Base-by-base conservation (phyloP, 2,329 filamentous ascomycete genomes). In the Emericellopsis cladophorae region DNA sequence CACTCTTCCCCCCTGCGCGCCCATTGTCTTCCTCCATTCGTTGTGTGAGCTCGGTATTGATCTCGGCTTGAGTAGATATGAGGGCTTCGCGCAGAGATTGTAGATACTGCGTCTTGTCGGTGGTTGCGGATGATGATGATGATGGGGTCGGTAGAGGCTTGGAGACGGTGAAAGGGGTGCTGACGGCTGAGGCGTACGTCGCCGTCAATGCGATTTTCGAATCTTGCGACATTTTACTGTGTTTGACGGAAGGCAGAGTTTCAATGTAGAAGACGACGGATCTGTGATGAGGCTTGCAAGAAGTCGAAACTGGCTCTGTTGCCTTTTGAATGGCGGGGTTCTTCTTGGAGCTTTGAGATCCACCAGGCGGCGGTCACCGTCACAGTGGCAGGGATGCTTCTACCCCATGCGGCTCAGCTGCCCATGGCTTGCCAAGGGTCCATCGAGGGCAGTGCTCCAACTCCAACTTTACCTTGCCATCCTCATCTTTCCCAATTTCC, bases 21-120 rank as follows among this genome's bases (percentile, higher is more conserved):
- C 60, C 62, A 54, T 80, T 82, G 54, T 88, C 83, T 45, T 82
- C 70, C 31, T 81, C 81, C 84, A 89, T 89, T 43, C 79, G 76
- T 40, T 66, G 56, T 5, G 84, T 89, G 44, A 90, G 67, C 55
- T 84, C 79, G 46, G 62, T 65, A 60, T 90, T 90, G 55, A 89
- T 65, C 39, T 70, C 64, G 42, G 69, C 69, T 55, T 89, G 84
- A n/a, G 82, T 61, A 8, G 66, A 55, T 2, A 62, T 55, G 24
- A 77, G 66, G n/a, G 74, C 72, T 11, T 61, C 51, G 37, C 79
- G 74, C 10, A 89, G 70, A 22, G 66, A 56, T 33, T 59, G 53
- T 23, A 89, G 73, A 57, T 80, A 83, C 8, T 62, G 57, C 2
- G 70, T 71, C 55, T 78, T 82, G 44, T 70, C 65, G 39, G 62